These are phyloP conservation scores for Colletotrichum sp. DNA, from an alignment of 2,329 filamentous ascomycete genomes.

Conservation along the genomic window DNA sequence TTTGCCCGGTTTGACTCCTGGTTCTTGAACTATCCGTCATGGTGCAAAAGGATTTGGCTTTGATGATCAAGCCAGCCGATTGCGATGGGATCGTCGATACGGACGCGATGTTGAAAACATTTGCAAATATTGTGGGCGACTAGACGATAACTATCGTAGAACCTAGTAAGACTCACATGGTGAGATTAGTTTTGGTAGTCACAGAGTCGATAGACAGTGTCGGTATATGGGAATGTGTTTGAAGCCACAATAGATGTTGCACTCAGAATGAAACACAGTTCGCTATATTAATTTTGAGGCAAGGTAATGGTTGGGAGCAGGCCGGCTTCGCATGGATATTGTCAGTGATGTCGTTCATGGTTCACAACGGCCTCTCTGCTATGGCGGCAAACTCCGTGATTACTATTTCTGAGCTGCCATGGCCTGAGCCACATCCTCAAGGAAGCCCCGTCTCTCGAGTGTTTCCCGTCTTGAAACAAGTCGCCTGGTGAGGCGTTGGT, in stretches of 20 bases:
- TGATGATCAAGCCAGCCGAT: not conserved
- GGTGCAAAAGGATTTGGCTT: not conserved
- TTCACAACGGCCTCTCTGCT: not conserved
- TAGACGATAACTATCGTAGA: not conserved
- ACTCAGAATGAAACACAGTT: accelerated
- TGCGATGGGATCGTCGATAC: not conserved
- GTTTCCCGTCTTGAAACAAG: not conserved
- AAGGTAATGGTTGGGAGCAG: not conserved
- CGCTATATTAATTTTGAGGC: not conserved
- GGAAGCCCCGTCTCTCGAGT: not conserved
- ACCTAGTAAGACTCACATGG: not conserved
- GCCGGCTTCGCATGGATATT: not conserved
- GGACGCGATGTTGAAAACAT: not conserved
- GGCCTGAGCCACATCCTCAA: not conserved
- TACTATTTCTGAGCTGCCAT: not conserved
- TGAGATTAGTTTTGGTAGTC: not conserved
- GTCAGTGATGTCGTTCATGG: not conserved
- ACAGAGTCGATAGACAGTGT: not conserved
- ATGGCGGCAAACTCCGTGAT: not conserved
- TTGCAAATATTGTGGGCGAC: not conserved
- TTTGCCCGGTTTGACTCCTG: not conserved
- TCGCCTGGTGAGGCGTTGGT: not conserved
- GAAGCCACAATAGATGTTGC: not conserved
- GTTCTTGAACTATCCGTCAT: not conserved
- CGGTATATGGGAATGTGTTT: not conserved